Evolutionary conservation across 208 protist genomes (phyloP), one percentile per base, ranked within the genome.

Genomic region (Acanthamoeba healyi): DNA sequence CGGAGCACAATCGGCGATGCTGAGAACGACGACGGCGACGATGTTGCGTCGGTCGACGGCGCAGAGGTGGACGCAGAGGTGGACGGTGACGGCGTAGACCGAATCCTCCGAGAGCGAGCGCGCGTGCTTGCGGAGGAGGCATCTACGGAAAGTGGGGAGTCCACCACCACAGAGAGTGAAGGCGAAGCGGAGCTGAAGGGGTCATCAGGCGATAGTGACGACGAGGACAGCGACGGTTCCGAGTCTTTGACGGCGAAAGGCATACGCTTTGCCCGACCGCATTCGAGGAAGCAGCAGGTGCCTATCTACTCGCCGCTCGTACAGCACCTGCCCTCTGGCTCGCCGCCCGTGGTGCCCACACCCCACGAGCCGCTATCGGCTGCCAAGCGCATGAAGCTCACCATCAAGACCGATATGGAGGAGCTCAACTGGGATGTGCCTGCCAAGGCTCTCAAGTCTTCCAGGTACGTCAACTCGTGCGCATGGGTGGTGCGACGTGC

Each of bases 331-430:
- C 56, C 56, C 56, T 63, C 56, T 12, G 56, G 56, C 19, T 63
- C 56, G 56, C 56, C 58, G 58, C 58, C 58, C 7, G 58, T 34
- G n/a, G 58, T 34, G 9, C 58, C 58, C n/a, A n/a, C 58, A 15
- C 58, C 19, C 54, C 19, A 36, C n/a, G 58, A n/a, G 58, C 58
- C 58, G 7, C 22, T 67, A 4, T 34, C 58, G 26, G 58, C 29
- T n/a, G 19, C 58, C 58, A 67, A 67, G 58, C 58, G 58, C n/a
- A 67, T 67, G 58, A 67, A 67, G n/a, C 58, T 67, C 58, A 67
- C 58, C 58, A 67, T 67, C 58, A 22, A 67, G 58, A 67, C 58
- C 58, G 14, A 67, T n/a, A 67, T 67, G 58, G 58, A 67, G 22
- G 58, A 67, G n/a, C 58, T 67, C 58, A 15, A 15, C 58, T 67